Base-by-base conservation (phyloP, 495 filamentous ascomycete genomes). In the Aspergillus hancockii region DNA sequence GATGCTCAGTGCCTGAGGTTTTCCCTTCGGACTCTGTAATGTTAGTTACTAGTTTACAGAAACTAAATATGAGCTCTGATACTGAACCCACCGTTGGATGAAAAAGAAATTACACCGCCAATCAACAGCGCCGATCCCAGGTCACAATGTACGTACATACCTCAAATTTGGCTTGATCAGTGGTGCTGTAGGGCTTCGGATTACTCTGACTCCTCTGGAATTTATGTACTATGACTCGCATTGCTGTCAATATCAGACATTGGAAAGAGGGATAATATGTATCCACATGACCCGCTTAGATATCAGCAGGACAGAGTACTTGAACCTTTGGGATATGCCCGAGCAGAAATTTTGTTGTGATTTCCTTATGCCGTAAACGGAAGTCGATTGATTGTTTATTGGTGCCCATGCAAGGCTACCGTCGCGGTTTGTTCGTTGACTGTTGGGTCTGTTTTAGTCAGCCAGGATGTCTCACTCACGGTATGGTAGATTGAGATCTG, bases 101-200 rank as follows among this genome's bases (percentile, higher is more conserved):
- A 49, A 57, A 50, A 38, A 38, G 36, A 58, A 58, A 58, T 58
- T 58, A 52, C 50, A 45, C 56, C 49, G 56, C 56, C 56, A 32
- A 58, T 51, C 55, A 41, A 30, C 43, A 23, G 8, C 16, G 56
- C 22, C n/a, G 56, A 58, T 52, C 56, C 8, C 38, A 46, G 22
- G 34, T 41, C 23, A 23, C 21, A 19, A 54, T 54, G 13, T 41
- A 28, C 14, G 36, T 23, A 28, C 14, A 9, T 23, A 47, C 43
- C 8, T 47, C 8, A 21, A 47, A 10, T 3, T 21, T 22, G 43
- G 8, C 19, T 10, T 47, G 18, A 47, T 47, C 19, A n/a, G 23
- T 47, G 18, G n/a, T 45, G n/a, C 14, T 40, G 12, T 40, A 40
- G n/a, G 41, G 41, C 41, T 45, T 45, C 13, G 8, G 34, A 36